Evolutionary conservation across 2,329 filamentous ascomycete species (phyloP).

Genomic region (Ophiostoma pallidulum): DNA sequence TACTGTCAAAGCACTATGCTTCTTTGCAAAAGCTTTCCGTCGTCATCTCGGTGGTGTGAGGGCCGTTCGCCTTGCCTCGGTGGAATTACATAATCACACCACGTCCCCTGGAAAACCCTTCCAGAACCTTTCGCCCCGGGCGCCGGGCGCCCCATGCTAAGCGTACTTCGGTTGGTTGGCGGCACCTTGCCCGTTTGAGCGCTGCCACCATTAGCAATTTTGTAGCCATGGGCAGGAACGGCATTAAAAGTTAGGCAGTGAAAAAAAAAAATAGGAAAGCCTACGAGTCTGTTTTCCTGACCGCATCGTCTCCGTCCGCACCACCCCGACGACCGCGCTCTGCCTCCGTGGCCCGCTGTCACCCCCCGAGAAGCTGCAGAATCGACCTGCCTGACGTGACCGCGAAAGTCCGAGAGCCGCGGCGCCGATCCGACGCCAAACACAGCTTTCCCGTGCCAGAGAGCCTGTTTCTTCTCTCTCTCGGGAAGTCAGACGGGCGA

Average conservation of each 20-base stretch:
- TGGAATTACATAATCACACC: too few species aligned
- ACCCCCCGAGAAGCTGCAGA: background rate
- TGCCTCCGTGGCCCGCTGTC: background rate
- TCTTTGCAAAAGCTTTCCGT: too few species aligned
- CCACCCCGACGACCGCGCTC: background rate
- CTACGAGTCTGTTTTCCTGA: background rate
- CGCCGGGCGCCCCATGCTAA: too few species aligned
- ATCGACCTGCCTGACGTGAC: background rate
- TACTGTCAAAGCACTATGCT: too few species aligned
- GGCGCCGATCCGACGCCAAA: background rate
- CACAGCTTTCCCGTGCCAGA: too few species aligned
- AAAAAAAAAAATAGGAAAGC: background rate
- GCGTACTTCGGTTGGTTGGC: too few species aligned
- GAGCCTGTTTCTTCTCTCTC: background rate
- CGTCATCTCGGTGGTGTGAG: too few species aligned
- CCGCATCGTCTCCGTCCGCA: background rate
- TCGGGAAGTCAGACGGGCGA: background rate
- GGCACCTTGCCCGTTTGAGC: too few species aligned
- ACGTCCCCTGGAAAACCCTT: too few species aligned
- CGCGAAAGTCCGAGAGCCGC: slow-evolving; percentile 2
- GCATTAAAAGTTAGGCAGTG: background rate
- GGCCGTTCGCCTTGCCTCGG: too few species aligned
- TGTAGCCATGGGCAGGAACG: background rate
- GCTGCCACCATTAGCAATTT: too few species aligned
- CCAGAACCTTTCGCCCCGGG: too few species aligned